Base-by-base conservation (phyloP, 129 eudicot genomes). In the Centella asiatica region DNA sequence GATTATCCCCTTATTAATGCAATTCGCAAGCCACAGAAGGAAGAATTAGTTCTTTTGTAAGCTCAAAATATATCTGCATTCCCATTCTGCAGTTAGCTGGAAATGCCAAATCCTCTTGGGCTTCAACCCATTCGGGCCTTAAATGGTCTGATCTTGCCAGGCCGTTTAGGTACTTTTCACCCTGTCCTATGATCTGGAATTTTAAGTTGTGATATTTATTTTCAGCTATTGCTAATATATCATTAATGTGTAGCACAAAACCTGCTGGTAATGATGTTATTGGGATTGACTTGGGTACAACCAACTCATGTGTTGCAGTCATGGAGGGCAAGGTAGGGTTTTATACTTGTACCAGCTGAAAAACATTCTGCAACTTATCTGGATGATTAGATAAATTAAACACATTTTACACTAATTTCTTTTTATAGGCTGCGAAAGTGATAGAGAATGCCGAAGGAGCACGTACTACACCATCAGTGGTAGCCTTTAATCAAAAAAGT, bases 271-370 rank as follows among this genome's bases (percentile, higher is more conserved):
- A 79, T 80, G 98, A 92, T 65, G 94, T 92, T 11, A 92, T 92
- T 72, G 98, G 98, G 36, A 87, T 92, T 13, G 98, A 92, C 14
- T 80, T 92, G 95, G 98, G 98, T 69, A 92, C 98, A 60, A 92
- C 99, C 36, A 92, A 92, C 71, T 92, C 99, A 3, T 92, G 99
- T 62, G 99, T 92, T 74, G 48, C 99, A 6, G 99, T 92, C 66
- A 92, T 92, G 98, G 98, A 92, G 69, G 99, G 99, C 39, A 92
- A 92, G 95, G 99, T 87, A 36, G 26, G 56, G 48, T 62, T 44
- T 24, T 36, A n/a, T n/a, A 0, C 2, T 18, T 64, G 50, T 39
- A 14, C n/a, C n/a, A 36, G 11, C 28, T 1, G 24, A 9, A 32
- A 12, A 57, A 45, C 23, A 11, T 19, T 2, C 18, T 64, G 19